A percentile compares a stretch with the other conserved stretches of the same genome.
Conservation (phyloP, 441 rosid species). For the Erysimum cheiri region DNA sequence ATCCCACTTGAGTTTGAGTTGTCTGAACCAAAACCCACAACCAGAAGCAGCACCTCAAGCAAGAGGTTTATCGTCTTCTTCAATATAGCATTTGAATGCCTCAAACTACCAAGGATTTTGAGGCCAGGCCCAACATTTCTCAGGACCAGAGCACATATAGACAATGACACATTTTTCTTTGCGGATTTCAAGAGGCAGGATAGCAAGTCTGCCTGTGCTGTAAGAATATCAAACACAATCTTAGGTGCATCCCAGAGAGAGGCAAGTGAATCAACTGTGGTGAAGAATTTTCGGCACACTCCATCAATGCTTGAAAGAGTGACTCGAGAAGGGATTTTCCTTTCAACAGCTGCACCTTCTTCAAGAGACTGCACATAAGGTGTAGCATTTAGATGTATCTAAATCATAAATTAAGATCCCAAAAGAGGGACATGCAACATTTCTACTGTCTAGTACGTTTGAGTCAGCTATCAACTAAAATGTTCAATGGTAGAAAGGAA, state of each 20-base stretch:
- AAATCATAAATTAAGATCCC: constrained; percentile 24
- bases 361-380: constrained; percentile 55
- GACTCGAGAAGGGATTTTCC: constrained; percentile 59
- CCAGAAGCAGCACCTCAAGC: constrained; percentile 66
- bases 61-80: constrained; percentile 61
- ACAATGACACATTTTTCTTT: constrained; percentile 48
- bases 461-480: constrained; percentile 20
- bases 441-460: constrained; percentile 11
- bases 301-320: constrained; percentile 59
- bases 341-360: constrained; percentile 45
- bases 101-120: constrained; percentile 61
- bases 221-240: constrained; percentile 63
- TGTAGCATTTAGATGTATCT: constrained; percentile 13
- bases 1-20: constrained; percentile 40
- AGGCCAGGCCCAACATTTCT: constrained; percentile 71
- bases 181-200: constrained; percentile 63
- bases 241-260: constrained; percentile 56
- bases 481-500: constrained; percentile 21
- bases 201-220: constrained; percentile 75
- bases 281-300: constrained; percentile 52
- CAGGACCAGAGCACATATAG: constrained; percentile 60
- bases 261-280: constrained; percentile 54
- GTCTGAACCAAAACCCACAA: constrained; percentile 53
- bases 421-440: constrained; percentile 13
- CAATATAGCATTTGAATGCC: constrained; percentile 52